phyloP scores from a whole-genome alignment of 2,329 filamentous ascomycete genomes.

The Sporothrix pseudoabietina region DNA sequence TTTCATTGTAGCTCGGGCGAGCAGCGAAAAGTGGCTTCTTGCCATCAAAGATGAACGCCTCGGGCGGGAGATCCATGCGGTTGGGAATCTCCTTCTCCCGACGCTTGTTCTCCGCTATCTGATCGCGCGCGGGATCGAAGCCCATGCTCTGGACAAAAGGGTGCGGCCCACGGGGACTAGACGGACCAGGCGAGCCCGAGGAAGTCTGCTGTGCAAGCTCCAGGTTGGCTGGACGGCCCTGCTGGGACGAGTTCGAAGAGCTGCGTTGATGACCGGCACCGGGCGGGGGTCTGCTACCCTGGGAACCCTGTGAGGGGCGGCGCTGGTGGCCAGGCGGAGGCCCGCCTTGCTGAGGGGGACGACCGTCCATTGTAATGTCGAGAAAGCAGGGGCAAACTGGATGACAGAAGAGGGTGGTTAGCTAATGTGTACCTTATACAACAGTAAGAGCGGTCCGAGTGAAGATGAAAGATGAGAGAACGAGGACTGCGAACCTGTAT shows the following conservation, averaged over 20 bases:
- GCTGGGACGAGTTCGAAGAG: neutral
- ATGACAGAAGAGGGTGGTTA: neutral
- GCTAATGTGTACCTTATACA: neutral
- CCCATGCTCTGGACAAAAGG: conserved; percentile 40
- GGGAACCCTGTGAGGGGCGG: conserved; percentile 26
- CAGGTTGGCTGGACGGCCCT: conserved; percentile 18
- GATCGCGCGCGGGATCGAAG: conserved; percentile 48
- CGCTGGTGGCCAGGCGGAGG: conserved; percentile 17
- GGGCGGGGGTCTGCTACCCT: conserved; percentile 21
- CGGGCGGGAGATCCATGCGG: conserved; percentile 60
- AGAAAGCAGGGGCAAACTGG: neutral
- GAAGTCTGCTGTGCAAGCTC: neutral
- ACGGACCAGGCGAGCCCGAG: conserved; percentile 19
- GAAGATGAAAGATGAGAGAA: neutral
- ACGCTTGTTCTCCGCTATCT: conserved; percentile 32
- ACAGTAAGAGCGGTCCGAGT: neutral
- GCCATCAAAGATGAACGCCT: conserved; percentile 51
- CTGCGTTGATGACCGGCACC: conserved; percentile 18
- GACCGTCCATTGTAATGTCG: neutral
- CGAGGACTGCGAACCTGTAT: neutral
- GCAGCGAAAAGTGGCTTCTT: conserved; percentile 42
- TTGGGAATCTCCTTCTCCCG: conserved; percentile 40
- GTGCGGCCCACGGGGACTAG: neutral
- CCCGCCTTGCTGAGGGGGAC: neutral
- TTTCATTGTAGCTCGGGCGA: conserved; percentile 60